phyloP scores from a whole-genome alignment of 495 filamentous ascomycete genomes.

The Parachaetomium inaequale region DNA sequence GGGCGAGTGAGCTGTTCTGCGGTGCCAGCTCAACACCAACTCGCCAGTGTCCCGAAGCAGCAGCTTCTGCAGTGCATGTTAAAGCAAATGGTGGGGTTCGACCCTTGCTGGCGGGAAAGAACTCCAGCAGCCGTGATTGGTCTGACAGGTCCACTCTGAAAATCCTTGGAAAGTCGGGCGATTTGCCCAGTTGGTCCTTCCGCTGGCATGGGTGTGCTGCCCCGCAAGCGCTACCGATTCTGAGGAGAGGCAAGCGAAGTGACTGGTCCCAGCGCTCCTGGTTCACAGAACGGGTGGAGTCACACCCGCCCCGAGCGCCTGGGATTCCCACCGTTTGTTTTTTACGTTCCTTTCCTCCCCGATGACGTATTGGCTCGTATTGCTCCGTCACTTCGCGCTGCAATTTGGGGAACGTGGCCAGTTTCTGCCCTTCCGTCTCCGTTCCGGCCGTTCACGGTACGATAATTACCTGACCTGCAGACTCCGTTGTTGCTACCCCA shows the following conservation, averaged over 20 bases:
- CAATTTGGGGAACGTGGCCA: background rate
- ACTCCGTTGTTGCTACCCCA: background rate
- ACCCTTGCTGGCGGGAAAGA: background rate
- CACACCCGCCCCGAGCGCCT: conserved; percentile 9
- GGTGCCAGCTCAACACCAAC: too few relatives aligned
- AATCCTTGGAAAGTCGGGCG: conserved; percentile 28
- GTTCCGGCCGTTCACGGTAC: too few relatives aligned
- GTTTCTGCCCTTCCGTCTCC: too few relatives aligned
- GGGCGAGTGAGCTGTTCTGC: background rate
- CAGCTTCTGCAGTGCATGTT: background rate
- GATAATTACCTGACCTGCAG: too few relatives aligned
- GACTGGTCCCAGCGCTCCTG: conserved; percentile 20
- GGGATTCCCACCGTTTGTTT: conserved; percentile 6
- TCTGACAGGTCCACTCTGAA: conserved; percentile 7
- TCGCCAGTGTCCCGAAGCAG: background rate
- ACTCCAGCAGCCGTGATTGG: conserved; percentile 14
- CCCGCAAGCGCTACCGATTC: conserved; percentile 27
- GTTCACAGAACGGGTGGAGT: conserved; percentile 14
- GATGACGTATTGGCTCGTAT: background rate
- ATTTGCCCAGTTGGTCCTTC: conserved; percentile 29
- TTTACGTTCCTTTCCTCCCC: too few relatives aligned
- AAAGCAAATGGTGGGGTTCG: background rate
- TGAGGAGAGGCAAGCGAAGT: conserved; percentile 24
- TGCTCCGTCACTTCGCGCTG: background rate
- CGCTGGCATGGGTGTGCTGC: conserved; percentile 12